phyloP scores from a whole-genome alignment of 176 grass and related monocot genomes.

The Phoenix dactylifera region DNA sequence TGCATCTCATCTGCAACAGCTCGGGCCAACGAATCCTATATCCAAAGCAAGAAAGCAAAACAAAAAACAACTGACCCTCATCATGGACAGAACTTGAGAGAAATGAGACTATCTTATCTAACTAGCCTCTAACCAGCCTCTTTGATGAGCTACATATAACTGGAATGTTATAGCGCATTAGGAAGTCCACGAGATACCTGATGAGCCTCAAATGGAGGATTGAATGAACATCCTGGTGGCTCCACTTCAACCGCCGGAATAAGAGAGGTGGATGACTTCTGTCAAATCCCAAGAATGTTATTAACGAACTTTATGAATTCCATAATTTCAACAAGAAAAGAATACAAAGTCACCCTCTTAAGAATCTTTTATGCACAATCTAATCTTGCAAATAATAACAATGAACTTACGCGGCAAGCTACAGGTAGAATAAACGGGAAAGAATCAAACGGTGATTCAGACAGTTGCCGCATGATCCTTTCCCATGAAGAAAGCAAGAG shows the following conservation, averaged over 20 bases:
- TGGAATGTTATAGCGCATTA: neutral
- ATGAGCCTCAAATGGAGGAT: constrained; percentile 79
- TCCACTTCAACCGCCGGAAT: constrained; percentile 92
- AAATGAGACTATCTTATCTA: constrained; percentile 1
- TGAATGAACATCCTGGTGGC: constrained; percentile 78
- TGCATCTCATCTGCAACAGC: constrained; percentile 84
- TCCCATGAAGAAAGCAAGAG: too few species aligned
- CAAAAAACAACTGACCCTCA: neutral
- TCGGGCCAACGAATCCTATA: constrained; percentile 76
- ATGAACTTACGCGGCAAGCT: too few species aligned
- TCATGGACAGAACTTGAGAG: neutral
- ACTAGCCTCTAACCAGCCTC: neutral
- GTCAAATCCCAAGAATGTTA: constrained; percentile 20
- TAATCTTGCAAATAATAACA: too few species aligned
- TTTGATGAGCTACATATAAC: neutral
- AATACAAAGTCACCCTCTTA: too few species aligned
- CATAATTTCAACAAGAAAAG: neutral
- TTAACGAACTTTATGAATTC: neutral
- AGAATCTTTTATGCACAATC: too few species aligned
- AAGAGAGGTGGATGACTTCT: constrained; percentile 34
- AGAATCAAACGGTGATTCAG: too few species aligned
- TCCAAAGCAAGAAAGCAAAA: constrained; percentile 8
- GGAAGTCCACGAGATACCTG: constrained; percentile 38
- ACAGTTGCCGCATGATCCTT: too few species aligned
- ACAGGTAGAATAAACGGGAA: too few species aligned